Percentiles rank a stretch among this genome's conserved stretches.
Evolutionary conservation across 108 stramenopile genomes (phyloP).

Genomic region (Chaetoceros tenuissimus): DNA sequence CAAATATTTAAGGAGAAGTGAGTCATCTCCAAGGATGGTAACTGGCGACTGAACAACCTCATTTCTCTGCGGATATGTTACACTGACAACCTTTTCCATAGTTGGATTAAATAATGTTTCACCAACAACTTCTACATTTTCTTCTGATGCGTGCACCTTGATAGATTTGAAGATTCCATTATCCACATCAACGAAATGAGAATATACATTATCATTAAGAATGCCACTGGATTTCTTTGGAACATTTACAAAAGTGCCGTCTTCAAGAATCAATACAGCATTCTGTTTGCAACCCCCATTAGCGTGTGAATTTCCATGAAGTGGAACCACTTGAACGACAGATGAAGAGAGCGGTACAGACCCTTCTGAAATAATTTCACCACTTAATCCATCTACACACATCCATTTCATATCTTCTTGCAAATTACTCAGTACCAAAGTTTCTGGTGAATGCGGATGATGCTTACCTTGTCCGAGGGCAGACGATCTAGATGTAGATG

Average conservation of each 20-base stretch:
- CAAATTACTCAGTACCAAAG: slow-evolving; percentile 22
- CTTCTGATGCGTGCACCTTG: slow-evolving; percentile 13
- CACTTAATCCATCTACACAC: slow-evolving; percentile 69
- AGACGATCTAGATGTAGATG: slow-evolving; percentile 35
- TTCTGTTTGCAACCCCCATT: slow-evolving; percentile 58
- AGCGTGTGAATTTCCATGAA: slow-evolving; percentile 21
- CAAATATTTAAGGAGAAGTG: slow-evolving; percentile 88
- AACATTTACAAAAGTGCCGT: slow-evolving; percentile 40
- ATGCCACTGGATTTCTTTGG: slow-evolving; percentile 35
- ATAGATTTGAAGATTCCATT: slow-evolving; percentile 28
- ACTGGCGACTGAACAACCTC: slow-evolving; percentile 76
- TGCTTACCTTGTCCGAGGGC: slow-evolving; percentile 59
- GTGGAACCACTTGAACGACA: slow-evolving; percentile 64
- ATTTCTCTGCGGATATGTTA: slow-evolving; percentile 64
- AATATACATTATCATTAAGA: slow-evolving; percentile 51
- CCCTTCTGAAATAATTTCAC: slow-evolving; percentile 43
- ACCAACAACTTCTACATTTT: slow-evolving; percentile 34
- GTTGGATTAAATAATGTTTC: slow-evolving; percentile 44
- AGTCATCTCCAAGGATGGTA: slow-evolving; percentile 84
- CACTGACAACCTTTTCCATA: slow-evolving; percentile 60
- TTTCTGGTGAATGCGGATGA: slow-evolving; percentile 58
- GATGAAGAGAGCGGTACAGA: slow-evolving; percentile 22
- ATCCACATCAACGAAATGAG: slow-evolving; percentile 44
- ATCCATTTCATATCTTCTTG: slow-evolving; percentile 42
- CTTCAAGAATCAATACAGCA: slow-evolving; percentile 50